Base-by-base conservation (phyloP, 768 basidiomycete species). In the Mycena albidolilacea region DNA sequence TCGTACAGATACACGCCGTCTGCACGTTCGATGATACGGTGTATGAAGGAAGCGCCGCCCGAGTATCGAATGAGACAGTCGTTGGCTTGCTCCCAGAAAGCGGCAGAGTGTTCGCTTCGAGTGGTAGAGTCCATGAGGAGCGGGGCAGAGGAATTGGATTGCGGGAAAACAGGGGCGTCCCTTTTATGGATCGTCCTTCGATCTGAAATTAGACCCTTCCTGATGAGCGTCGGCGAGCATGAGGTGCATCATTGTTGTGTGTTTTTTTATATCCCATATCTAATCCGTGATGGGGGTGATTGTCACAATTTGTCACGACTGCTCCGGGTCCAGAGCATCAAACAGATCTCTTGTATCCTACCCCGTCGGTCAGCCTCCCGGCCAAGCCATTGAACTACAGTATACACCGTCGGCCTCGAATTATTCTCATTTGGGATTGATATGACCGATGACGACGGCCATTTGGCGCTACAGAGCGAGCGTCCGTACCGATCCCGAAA, bases 1-100 rank as follows among this genome's bases (percentile, higher is more conserved):
- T 75, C 74, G 38, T 77, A 77, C 21, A 77, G 66, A 63, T 75
- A 77, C 6, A 75, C 63, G 35, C 76, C 76, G 7, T 75, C 64
- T 2, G 76, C 76, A 23, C 69, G 67, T 63, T 75, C 74, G 15
- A 75, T 75, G 63, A 77, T 77, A 52, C 71, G 69, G 50, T 44
- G 76, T 17, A 77, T 23, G 60, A 77, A 77, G 12, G 69, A 35
- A 21, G 61, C 69, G 15, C 76, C 74, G 23, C 75, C 75, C 44
- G 69, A 71, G 55, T 77, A 77, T 7, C 76, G 74, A 55, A 77
- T 71, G 39, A 77, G 76, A 50, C 48, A 75, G 73, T 63, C 61
- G 43, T 77, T 67, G 17, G 76, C 76, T 44, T 52, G 46, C 54
- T 68, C 21, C 76, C 76, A 77, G 43, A 77, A 77, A 5, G 46